Evolutionary conservation across 495 filamentous ascomycete genomes (phyloP), one percentile per base, ranked within the genome.

Genomic region (Pyrenula aspistea): DNA sequence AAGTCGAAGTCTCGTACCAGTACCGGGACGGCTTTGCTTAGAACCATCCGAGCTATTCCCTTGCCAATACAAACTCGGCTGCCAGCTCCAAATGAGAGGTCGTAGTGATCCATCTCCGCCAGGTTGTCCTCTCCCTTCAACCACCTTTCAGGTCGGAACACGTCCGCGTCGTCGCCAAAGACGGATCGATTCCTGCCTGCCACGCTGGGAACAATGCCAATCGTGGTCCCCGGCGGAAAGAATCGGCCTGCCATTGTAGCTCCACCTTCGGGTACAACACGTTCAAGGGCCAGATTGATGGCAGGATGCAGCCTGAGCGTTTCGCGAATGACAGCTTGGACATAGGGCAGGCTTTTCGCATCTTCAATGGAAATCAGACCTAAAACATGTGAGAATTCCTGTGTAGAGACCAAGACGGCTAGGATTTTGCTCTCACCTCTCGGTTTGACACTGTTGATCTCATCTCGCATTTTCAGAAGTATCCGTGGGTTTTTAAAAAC

Each of bases 71-170:
- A 82, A 0, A 77, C 57, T 54, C 79, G 77, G 22, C 69, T 72
- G 2, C 79, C 79, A 12, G 71, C 77, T 2, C 78, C 77, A 50
- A 82, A 82, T 62, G 15, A 57, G 58, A 19, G 65, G 60, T 71
- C 80, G 61, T 72, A 74, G 54, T 68, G 67, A 67, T 73, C 74
- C 80, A 72, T 75, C 53, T 56, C 70, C 63, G 60, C 71, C 25
- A 62, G 70, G 60, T 64, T 66, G 67, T 69, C 70, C 57, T 70
- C 31, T 64, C 36, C 74, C 72, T 42, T 42, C 47, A 89, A 61
- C 85, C 86, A 88, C 48, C 86, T 62, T 65, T 85, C 84, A 0
- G 86, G 84, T 19, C 77, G 66, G 60, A 78, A 89, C 1, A 62
- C 60, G 1, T 85, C 79, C 4, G 83, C 79, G 58, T 89, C 84